Percentiles rank a stretch among this genome's conserved stretches.
Conservation (phyloP, 2,329 filamentous ascomycete genomes). For the Rhynchosporium graminicola region DNA sequence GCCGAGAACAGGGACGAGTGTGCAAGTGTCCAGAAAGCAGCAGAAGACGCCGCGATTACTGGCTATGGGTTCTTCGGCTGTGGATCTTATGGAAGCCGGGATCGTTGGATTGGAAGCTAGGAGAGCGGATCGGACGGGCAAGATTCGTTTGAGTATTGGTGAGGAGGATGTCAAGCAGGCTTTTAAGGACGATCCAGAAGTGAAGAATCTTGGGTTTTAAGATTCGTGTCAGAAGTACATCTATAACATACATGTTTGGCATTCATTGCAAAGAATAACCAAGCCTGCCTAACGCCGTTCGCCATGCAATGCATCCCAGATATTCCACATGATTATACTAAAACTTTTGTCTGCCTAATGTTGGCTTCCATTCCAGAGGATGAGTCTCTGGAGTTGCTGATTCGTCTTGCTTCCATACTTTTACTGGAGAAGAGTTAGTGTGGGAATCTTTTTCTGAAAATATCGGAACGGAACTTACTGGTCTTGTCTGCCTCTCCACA, state of each 20-base stretch:
- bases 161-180: slow-evolving; percentile 91
- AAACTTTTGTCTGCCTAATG: slow-evolving; percentile 73
- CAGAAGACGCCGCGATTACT: slow-evolving; percentile 49
- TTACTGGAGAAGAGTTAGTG: slow-evolving; percentile 55
- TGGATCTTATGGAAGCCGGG: slow-evolving; percentile 83
- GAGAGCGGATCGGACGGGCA: slow-evolving; percentile 81
- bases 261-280: slow-evolving; percentile 4
- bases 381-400: slow-evolving; percentile 88
- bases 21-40: slow-evolving; percentile 16
- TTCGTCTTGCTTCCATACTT: slow-evolving; percentile 95
- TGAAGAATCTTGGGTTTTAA: slow-evolving; percentile 55
- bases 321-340: slow-evolving; percentile 42
- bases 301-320: slow-evolving; percentile 31
- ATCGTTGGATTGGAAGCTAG: slow-evolving; percentile 81
- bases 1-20: slow-evolving; percentile 1
- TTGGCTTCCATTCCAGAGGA: slow-evolving; percentile 90
- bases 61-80: slow-evolving; percentile 70
- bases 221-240: slow-evolving; percentile 18
- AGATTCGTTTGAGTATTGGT: slow-evolving; percentile 80
- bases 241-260: slow-evolving; percentile 18
- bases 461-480: slow-evolving; percentile 50
- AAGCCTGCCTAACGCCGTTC: slow-evolving; percentile 27
- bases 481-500: slow-evolving; percentile 97
- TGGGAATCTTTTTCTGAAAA: background rate
- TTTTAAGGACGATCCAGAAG: slow-evolving; percentile 83